These are phyloP conservation scores for Thermochaetoides thermophila DNA, from an alignment of 495 filamentous ascomycete species.

Conservation along the genomic window DNA sequence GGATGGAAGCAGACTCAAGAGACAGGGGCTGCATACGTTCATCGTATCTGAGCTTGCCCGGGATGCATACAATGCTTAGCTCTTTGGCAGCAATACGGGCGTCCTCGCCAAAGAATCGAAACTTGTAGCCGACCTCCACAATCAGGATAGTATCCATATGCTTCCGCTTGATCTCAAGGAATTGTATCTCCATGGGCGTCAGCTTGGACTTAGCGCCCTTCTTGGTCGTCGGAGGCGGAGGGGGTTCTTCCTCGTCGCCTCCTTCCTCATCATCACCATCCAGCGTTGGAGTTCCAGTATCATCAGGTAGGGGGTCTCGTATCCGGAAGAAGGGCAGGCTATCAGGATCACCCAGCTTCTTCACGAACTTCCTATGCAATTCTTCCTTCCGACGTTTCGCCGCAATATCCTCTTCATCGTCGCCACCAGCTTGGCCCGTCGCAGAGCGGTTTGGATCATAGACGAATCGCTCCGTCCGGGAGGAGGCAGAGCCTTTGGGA, in stretches of 20 bases:
- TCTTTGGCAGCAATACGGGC: constrained; percentile 80
- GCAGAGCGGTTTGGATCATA: constrained; percentile 22
- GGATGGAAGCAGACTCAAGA: not conserved
- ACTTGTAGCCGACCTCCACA: constrained; percentile 96
- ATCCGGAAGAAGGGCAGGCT: constrained; percentile 56
- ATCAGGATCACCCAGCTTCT: constrained; percentile 73
- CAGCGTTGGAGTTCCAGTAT: too few species aligned
- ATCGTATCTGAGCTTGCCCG: constrained; percentile 87
- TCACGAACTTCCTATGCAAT: constrained; percentile 75
- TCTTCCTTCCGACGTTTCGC: constrained; percentile 43
- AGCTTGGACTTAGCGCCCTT: constrained; percentile 70
- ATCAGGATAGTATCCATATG: constrained; percentile 81
- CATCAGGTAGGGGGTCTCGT: constrained; percentile 38
- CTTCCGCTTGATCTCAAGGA: constrained; percentile 84
- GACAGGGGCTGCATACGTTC: constrained; percentile 44
- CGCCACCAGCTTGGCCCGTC: constrained; percentile 17
- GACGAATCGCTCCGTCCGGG: constrained; percentile 31
- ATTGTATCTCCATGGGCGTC: constrained; percentile 87
- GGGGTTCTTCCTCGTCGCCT: constrained; percentile 36
- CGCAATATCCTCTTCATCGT: constrained; percentile 34
- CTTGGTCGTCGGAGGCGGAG: constrained; percentile 36
- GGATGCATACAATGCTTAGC: constrained; percentile 90
- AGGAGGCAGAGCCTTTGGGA: constrained; percentile 4
- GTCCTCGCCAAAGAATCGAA: constrained; percentile 95
- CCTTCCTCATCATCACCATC: constrained; percentile 26